These are phyloP conservation scores for Neoboletus brunneissimus DNA, from an alignment of 768 basidiomycete genomes.

Conservation along the genomic window DNA sequence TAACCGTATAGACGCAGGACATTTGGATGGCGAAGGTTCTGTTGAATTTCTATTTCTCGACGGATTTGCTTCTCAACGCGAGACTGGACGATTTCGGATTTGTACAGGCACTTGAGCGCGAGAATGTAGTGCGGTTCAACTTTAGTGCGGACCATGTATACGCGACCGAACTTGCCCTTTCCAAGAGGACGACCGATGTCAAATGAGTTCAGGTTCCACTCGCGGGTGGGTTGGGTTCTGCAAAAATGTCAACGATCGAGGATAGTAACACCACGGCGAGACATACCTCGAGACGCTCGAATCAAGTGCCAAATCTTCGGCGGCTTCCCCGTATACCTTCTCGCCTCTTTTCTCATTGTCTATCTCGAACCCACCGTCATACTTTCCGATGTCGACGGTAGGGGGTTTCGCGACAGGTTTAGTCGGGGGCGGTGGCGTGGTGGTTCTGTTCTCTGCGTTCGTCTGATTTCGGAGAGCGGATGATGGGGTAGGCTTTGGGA, in stretches of 20 bases:
- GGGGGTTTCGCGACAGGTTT: conserved; percentile 22
- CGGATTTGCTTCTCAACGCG: conserved; percentile 96
- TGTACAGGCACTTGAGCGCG: conserved; percentile 95
- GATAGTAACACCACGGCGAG: neutral
- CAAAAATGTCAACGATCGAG: neutral
- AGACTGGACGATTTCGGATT: conserved; percentile 89
- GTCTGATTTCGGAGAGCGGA: conserved; percentile 45
- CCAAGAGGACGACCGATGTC: conserved; percentile 95
- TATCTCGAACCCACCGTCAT: conserved; percentile 95
- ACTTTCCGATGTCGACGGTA: conserved; percentile 75
- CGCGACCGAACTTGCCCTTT: conserved; percentile 99
- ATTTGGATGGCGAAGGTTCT: conserved; percentile 93
- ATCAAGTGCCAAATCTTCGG: conserved; percentile 78
- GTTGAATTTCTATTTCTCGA: conserved; percentile 97
- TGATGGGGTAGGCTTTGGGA: conserved; percentile 31
- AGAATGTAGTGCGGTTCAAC: conserved; percentile 85
- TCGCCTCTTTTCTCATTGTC: conserved; percentile 83
- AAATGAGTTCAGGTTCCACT: conserved; percentile 83
- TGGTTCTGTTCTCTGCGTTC: conserved; percentile 24
- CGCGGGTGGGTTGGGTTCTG: conserved; percentile 71
- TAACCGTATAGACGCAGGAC: conserved; percentile 93
- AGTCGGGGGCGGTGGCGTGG: conserved; percentile 24
- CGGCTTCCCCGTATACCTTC: conserved; percentile 71
- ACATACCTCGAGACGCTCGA: conserved; percentile 70
- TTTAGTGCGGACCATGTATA: conserved; percentile 98